A percentile compares a stretch with the other conserved stretches of the same genome.
phyloP scores from a whole-genome alignment of 2,329 filamentous ascomycete species.

The Arthrinium phaeospermum region DNA sequence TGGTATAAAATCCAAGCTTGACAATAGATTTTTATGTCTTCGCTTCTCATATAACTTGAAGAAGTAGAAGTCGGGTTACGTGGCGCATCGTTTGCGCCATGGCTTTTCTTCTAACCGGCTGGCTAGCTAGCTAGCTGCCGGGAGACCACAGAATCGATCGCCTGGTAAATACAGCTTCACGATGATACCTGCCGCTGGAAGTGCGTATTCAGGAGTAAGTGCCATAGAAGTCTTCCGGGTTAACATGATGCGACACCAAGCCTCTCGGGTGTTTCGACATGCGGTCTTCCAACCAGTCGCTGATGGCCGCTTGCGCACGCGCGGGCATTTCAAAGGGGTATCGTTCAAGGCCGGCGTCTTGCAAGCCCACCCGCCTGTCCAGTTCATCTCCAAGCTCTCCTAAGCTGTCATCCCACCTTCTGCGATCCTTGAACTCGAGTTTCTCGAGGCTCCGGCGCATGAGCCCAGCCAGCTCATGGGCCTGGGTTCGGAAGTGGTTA shows the following conservation, averaged over 20 bases:
- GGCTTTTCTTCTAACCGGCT: too few relatives aligned
- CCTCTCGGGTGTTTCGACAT: neutral
- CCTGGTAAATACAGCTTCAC: neutral
- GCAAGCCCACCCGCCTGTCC: slow-evolving; percentile 44
- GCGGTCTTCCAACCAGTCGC: slow-evolving; percentile 33
- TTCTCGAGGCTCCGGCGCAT: slow-evolving; percentile 57
- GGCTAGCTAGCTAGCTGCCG: neutral
- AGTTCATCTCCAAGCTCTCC: slow-evolving; percentile 42
- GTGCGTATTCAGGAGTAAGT: neutral
- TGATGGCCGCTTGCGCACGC: slow-evolving; percentile 27
- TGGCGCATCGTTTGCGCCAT: neutral
- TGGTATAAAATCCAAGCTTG: neutral
- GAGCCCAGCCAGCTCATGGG: slow-evolving; percentile 50
- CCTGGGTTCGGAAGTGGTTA: slow-evolving; percentile 54
- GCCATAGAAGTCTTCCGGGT: neutral
- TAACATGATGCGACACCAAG: neutral
- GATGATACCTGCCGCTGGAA: neutral
- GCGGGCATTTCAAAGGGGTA: slow-evolving; percentile 24
- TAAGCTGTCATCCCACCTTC: slow-evolving; percentile 47
- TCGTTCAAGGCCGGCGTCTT: slow-evolving; percentile 43
- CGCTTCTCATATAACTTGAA: neutral
- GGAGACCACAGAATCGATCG: neutral
- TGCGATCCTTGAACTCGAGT: slow-evolving; percentile 50
- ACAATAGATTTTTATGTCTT: neutral
- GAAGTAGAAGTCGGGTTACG: neutral